Percentiles rank a stretch among this genome's conserved stretches.
phyloP scores from a whole-genome alignment of 23 red algal species.

The Gracilaria domingensis region DNA sequence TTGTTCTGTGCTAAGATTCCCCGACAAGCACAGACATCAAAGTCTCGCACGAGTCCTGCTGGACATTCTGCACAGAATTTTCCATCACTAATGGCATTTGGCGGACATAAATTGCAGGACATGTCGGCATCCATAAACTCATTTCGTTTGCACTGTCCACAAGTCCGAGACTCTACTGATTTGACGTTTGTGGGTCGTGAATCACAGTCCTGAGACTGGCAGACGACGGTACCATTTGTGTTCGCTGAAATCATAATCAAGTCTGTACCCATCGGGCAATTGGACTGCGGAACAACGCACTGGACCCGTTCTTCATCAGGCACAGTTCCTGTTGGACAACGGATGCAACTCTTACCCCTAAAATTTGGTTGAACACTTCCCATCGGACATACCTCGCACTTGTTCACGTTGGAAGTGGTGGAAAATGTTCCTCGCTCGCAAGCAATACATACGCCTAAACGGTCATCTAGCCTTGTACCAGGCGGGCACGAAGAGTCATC shows the following conservation, averaged over 20 bases:
- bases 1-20: slow-evolving; percentile 24
- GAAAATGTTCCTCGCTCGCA: slow-evolving; percentile 16
- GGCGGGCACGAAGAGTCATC: neutral
- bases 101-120: neutral
- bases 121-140: neutral
- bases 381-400: neutral
- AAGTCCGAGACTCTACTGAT: neutral
- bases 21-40: slow-evolving; percentile 15
- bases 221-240: neutral
- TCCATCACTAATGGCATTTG: slow-evolving; percentile 5
- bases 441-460: neutral
- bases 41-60: neutral
- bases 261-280: neutral
- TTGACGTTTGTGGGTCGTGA: neutral
- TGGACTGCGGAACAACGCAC: slow-evolving; percentile 10
- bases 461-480: neutral
- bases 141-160: neutral
- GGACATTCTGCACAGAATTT: slow-evolving; percentile 15
- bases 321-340: slow-evolving; percentile 2
- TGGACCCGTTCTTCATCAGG: neutral
- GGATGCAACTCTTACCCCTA: neutral
- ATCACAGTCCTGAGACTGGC: neutral
- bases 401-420: neutral
- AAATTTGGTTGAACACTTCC: slow-evolving; percentile 14
- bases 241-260: neutral